Evolutionary conservation across 2,329 filamentous ascomycete species (phyloP).

Genomic region (Erysiphe pulchra): DNA sequence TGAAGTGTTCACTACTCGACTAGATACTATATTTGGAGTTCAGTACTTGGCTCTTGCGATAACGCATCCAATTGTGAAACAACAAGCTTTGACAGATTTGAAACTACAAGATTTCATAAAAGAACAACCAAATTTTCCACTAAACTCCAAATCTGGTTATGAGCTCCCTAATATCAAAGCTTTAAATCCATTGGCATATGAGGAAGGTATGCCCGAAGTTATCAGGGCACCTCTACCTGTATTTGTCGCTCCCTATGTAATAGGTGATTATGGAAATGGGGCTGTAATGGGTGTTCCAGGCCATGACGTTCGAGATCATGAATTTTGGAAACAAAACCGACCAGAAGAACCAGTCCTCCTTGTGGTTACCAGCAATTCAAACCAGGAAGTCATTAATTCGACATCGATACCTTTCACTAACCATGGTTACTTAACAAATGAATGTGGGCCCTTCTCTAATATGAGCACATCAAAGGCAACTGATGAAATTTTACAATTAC

Average conservation of each 20-base stretch:
- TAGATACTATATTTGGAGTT: slow-evolving; percentile 68
- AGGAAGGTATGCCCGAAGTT: slow-evolving; percentile 22
- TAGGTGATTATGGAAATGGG: slow-evolving; percentile 65
- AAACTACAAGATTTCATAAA: slow-evolving; percentile 44
- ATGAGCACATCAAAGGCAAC: slow-evolving; percentile 36
- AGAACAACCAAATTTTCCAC: slow-evolving; percentile 26
- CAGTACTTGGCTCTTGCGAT: slow-evolving; percentile 63
- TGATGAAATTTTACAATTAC: slow-evolving; percentile 29
- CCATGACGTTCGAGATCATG: slow-evolving; percentile 54
- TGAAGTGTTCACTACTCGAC: slow-evolving; percentile 60
- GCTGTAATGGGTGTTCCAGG: slow-evolving; percentile 83
- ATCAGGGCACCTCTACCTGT: slow-evolving; percentile 38
- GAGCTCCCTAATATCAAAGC: slow-evolving; percentile 33
- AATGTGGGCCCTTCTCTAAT: slow-evolving; percentile 38
- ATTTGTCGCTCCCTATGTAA: slow-evolving; percentile 63
- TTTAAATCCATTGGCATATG: slow-evolving; percentile 37
- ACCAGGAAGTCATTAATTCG: slow-evolving; percentile 19
- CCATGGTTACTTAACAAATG: slow-evolving; percentile 39
- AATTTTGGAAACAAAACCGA: slow-evolving; percentile 54
- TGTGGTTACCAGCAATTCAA: slow-evolving; percentile 27
- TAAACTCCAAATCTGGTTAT: slow-evolving; percentile 40
- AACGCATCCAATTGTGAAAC: slow-evolving; percentile 40
- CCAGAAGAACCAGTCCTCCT: slow-evolving; percentile 31
- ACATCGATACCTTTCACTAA: slow-evolving; percentile 30
- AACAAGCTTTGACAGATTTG: slow-evolving; percentile 30